Base-by-base conservation (phyloP, 176 grass and related monocot genomes). In the Phoenix roebelenii region DNA sequence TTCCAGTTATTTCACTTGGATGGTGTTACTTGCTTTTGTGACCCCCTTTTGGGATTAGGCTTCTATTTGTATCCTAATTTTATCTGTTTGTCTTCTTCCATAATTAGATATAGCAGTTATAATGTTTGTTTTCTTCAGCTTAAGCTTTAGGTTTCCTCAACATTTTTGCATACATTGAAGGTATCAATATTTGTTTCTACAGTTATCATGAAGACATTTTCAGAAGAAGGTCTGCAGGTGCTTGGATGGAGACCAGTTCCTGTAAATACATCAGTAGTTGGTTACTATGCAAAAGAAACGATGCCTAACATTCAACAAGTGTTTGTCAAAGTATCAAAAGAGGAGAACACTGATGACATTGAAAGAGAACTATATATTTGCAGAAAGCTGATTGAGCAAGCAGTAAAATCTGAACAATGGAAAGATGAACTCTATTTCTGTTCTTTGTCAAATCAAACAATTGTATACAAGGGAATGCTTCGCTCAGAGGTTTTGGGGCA, bases 391-490 rank as follows among this genome's bases (percentile, higher is more conserved):
- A 88, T 98, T 61, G 93, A 98, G 67, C 67, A 60, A 54, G 79
- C 82, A 63, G 18, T 68, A 58, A 88, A 85, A 78, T 85, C 78
- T 75, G 76, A 74, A 54, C 75, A 68, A 61, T 98, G 93, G 93
- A 71, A 75, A 67, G 87, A 89, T 54, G 88, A 93, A 64, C 66
- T 98, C 52, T 98, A 98, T 66, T 92, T 98, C 67, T 98, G 93
- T 58, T 92, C 87, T 71, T 67, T 98, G 73, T 98, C 93, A 65
- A 81, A 70, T 57, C 81, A 69, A 77, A 98, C 93, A 49, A 74
- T 98, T 72, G 88, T 98, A 28, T 98, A 98, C 73, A 98, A 98
- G 72, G 93, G 93, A 61, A 98, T 98, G 93, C 87, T 98, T 76
- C 81, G 93, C 57, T 89, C 87, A 69, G 93, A 81, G 73, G 79